Evolutionary conservation across 148 eudicot species (phyloP).

Genomic region (Suaeda aralocaspica): DNA sequence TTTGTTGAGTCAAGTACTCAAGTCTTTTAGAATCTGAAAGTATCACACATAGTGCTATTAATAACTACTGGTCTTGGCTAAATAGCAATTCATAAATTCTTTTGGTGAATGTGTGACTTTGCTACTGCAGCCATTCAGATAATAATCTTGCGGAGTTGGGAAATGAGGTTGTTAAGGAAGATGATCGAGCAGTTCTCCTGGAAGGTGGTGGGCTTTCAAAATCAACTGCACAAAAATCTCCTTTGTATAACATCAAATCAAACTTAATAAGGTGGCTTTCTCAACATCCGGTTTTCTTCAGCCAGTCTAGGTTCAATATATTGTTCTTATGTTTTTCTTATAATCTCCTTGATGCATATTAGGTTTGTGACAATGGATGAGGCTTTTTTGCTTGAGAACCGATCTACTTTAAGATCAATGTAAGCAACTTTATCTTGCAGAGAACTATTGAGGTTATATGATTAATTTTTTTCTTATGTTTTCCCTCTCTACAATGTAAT

Average conservation of each 20-base stretch:
- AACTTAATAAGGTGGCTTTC: constrained; percentile 66
- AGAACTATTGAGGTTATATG: background rate
- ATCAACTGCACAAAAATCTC: constrained; percentile 58
- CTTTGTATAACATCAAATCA: constrained; percentile 54
- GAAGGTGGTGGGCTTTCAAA: constrained; percentile 95
- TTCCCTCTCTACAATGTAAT: background rate
- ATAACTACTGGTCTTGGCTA: background rate
- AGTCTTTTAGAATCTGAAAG: background rate
- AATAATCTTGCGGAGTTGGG: constrained; percentile 75
- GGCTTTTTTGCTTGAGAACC: constrained; percentile 73
- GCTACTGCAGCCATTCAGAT: constrained; percentile 74
- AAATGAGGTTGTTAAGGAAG: constrained; percentile 64
- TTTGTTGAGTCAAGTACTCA: background rate
- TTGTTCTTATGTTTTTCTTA: constrained; percentile 10
- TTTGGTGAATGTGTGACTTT: constrained; percentile 25
- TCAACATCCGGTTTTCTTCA: constrained; percentile 8
- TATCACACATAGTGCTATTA: background rate
- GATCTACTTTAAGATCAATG: constrained; percentile 85
- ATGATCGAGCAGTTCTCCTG: constrained; percentile 71
- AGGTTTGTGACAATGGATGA: constrained; percentile 97
- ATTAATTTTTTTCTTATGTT: background rate
- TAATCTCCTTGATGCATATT: constrained; percentile 17
- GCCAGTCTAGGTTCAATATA: background rate
- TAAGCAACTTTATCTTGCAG: constrained; percentile 32
- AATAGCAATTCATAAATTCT: background rate